Conservation (phyloP, 192 early-diverging fungal genomes). For the Linnemannia exigua region DNA sequence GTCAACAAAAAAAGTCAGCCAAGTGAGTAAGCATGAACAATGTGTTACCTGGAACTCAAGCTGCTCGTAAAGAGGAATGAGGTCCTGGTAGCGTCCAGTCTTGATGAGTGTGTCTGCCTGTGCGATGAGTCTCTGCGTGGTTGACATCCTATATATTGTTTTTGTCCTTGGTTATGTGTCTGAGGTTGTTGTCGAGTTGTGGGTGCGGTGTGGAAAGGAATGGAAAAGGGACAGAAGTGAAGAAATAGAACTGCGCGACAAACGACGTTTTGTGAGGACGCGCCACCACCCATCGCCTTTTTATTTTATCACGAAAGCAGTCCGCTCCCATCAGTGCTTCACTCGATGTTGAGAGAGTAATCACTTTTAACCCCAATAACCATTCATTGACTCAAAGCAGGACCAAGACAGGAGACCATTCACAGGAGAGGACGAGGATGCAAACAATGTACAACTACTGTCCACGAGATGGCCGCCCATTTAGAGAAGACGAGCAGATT, state of each 20-base stretch:
- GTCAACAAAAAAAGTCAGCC: too few relatives aligned
- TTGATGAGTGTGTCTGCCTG: constrained; percentile 44
- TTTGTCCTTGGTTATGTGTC: constrained; percentile 1
- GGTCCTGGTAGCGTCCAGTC: constrained; percentile 48
- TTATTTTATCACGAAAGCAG: background rate
- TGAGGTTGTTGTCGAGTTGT: background rate
- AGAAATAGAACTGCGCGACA: background rate
- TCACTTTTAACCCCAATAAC: too few relatives aligned
- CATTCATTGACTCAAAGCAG: background rate
- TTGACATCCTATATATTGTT: constrained; percentile 12
- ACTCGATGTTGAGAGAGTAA: too few relatives aligned
- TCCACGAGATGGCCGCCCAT: constrained; percentile 49
- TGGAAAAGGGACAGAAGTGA: background rate
- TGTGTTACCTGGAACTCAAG: constrained; percentile 50
- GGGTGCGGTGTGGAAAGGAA: background rate
- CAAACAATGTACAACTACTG: constrained; percentile 52
- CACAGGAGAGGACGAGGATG: constrained; percentile 7
- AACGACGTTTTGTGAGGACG: background rate
- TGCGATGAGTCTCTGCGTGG: constrained; percentile 27
- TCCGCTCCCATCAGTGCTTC: too few relatives aligned
- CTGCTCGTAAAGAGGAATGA: constrained; percentile 53
- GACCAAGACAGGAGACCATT: background rate
- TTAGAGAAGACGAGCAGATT: constrained; percentile 49
- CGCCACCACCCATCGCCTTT: constrained; percentile 1
- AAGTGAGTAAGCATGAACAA: background rate